Evolutionary conservation across 768 basidiomycete species (phyloP), one percentile per base, ranked within the genome.

Genomic region (Calvatia gigantea): DNA sequence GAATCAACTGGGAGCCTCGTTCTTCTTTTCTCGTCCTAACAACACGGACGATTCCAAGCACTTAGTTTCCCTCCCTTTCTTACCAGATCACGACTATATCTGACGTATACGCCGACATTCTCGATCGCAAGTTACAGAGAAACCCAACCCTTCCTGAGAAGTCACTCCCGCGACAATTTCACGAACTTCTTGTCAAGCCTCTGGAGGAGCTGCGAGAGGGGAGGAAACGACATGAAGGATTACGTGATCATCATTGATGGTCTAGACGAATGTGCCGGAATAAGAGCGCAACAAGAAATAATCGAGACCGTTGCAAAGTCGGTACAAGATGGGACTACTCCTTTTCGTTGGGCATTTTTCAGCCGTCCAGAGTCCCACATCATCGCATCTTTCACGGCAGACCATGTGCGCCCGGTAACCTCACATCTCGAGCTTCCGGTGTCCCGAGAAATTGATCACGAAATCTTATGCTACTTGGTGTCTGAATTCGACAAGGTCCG

Each of bases 361-460:
- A 60, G 60, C 31, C 56, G 60, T 9, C 60, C 60, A 1, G 56
- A 58, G 31, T 21, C 35, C 25, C 48, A 57, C 43, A 29, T 60
- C 4, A 2, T 29, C 4, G 39, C 38, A 6, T 15, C 52, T 4
- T 55, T 58, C 32, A 17, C 17, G n/a, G 9, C 6, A 14, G 15
- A 37, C 2, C 5, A 8, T 21, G 28, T 38, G 6, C 17, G 21
- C 2, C 17, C 19, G 19, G 11, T 28, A 14, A 23, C 28, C 14
- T 21, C 15, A 9, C 1, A 19, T 3, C 19, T 60, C 11, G 14
- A 42, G 17, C 48, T 60, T 1, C 38, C 47, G 17, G 48, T 46
- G 15, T 54, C 35, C 6, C 49, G 54, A 25, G 48, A 58, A 8
- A 27, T 23, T 7, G 52, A 52, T 3, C 6, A 29, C n/a, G 56